Evolutionary conservation across 495 filamentous ascomycete species (phyloP), one percentile per base, ranked within the genome.

Genomic region (Penicillium simplicissimum): DNA sequence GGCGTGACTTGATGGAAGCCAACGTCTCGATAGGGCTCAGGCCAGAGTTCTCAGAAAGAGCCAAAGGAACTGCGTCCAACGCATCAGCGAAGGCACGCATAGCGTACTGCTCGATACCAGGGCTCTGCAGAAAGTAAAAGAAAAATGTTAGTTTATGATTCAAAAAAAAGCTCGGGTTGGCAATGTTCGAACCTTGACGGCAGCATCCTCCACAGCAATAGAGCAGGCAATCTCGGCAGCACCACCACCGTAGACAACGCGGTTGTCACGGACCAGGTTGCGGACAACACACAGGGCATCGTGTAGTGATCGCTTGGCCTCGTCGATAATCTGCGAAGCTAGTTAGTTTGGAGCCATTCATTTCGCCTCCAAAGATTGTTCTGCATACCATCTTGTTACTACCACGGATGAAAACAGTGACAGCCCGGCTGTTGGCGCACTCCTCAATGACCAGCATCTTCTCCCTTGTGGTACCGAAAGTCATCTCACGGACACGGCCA

Each of bases 371-470:
- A 13, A 45, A 48, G 62, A 74, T 28, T 34, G 17, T 31, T 1
- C 4, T 36, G 51, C 81, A 70, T 71, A 93, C 92, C 95, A 99
- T 99, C 84, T 98, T 99, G 84, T 99, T 99, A 81, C 92, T 96
- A 66, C 95, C 95, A 73, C 95, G 82, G 49, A 99, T 88, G 72
- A 99, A 99, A 45, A 95, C 86, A 0, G 95, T 99, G 49, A 98
- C 95, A 33, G 95, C 95, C 60, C 95, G 85, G 52, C 92, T 96
- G 81, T 99, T 98, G 72, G 96, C 95, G 70, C 95, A 98, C 78
- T 98, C 95, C 76, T 99, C 95, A 68, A 99, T 98, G 55, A 99
- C 90, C 59, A 99, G 84, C 95, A 99, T 99, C 85, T 97, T 97
- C 75, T 99, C 95, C 70, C 95, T 85, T 31, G 96, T 98, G 5